Percentiles rank a stretch among this genome's conserved stretches.
Conservation (phyloP, 352 stramenopile species). For the Globisporangium uncinulatum region DNA sequence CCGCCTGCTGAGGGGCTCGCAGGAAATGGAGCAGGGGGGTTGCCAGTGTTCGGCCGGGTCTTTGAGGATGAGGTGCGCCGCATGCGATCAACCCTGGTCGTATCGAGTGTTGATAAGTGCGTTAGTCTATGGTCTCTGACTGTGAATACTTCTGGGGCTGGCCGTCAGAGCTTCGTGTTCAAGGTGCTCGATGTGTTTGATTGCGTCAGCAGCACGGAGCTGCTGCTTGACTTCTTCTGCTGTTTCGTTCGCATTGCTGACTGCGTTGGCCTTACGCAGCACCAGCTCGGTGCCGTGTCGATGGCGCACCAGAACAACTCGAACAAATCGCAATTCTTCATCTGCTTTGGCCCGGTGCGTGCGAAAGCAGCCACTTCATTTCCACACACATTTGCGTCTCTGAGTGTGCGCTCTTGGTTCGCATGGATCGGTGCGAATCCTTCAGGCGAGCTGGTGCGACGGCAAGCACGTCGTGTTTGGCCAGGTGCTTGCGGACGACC, state of each 20-base stretch:
- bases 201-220: no score
- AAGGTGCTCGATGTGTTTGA: conserved; percentile 26
- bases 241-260: background rate
- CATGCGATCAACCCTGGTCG: no score
- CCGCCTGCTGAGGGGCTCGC: background rate
- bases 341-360: conserved; percentile 84
- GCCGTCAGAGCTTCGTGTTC: conserved; percentile 81
- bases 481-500: conserved; percentile 85
- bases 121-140: background rate
- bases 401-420: background rate
- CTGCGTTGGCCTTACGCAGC: conserved; percentile 28
- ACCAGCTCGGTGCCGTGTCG: conserved; percentile 89
- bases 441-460: conserved; percentile 86
- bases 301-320: conserved; percentile 97
- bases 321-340: conserved; percentile 99
- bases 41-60: conserved; percentile 90
- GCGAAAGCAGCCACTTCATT: background rate
- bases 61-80: conserved; percentile 94
- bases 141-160: background rate
- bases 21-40: conserved; percentile 91
- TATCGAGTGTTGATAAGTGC: background rate
- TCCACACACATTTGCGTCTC: background rate
- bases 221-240: background rate
- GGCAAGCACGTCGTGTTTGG: conserved; percentile 99
- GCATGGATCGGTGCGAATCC: background rate